Percentiles rank a stretch among this genome's conserved stretches.
Evolutionary conservation across 2,329 filamentous ascomycete genomes (phyloP).

Genomic region (Pseudogymnoascus sp.): DNA sequence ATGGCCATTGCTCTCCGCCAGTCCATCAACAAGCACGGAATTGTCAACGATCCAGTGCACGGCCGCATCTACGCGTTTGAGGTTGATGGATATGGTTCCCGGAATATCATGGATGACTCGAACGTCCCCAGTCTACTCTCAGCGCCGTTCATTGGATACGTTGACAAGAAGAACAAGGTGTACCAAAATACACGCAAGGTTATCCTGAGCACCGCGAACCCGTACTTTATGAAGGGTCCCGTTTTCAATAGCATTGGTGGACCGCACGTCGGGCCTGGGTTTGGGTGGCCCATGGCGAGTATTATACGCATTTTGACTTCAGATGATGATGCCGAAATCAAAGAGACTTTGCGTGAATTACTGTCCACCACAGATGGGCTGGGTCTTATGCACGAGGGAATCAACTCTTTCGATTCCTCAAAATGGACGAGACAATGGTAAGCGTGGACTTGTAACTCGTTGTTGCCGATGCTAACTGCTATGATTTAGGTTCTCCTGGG

Average conservation of each 20-base stretch:
- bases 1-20: slow-evolving; percentile 55
- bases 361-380: slow-evolving; percentile 21
- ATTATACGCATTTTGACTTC: slow-evolving; percentile 46
- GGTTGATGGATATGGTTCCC: slow-evolving; percentile 61
- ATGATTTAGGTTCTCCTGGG: slow-evolving; percentile 59
- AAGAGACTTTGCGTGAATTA: slow-evolving; percentile 21
- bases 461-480: not conserved
- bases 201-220: slow-evolving; percentile 67
- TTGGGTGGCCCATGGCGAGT: slow-evolving; percentile 47
- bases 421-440: slow-evolving; percentile 38
- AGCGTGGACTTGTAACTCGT: not conserved
- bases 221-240: slow-evolving; percentile 54
- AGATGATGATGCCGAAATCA: slow-evolving; percentile 28
- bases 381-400: slow-evolving; percentile 42
- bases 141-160: slow-evolving; percentile 55
- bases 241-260: slow-evolving; percentile 64
- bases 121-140: slow-evolving; percentile 61
- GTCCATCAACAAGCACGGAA: slow-evolving; percentile 62
- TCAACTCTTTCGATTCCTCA: slow-evolving; percentile 34
- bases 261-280: slow-evolving; percentile 51
- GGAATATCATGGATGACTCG: slow-evolving; percentile 60
- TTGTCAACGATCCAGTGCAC: slow-evolving; percentile 54
- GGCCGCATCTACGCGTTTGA: slow-evolving; percentile 70
- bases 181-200: slow-evolving; percentile 76
- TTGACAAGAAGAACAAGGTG: slow-evolving; percentile 48